Evolutionary conservation across 1,284 basidiomycete species (phyloP), one percentile per base, ranked within the genome.

Genomic region (Volvariella volvacea): DNA sequence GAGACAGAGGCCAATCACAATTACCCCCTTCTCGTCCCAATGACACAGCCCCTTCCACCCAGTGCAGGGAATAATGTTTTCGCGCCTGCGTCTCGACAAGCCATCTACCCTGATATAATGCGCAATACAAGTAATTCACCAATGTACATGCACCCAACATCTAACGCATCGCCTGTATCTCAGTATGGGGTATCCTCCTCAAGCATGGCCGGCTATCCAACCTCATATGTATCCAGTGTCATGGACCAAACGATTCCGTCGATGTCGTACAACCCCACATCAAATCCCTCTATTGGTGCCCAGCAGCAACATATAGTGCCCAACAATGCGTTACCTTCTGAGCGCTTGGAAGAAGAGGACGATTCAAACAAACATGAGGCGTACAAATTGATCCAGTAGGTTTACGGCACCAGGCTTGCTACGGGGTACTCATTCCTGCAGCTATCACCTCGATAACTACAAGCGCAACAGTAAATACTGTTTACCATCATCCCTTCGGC

Each of bases 391-490:
- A 85, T 91, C 48, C 76, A 78, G 83, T 88, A 55, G 21, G 76
- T 61, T 36, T 15, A 43, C 16, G 17, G 41, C 9, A 9, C 3
- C 31, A 21, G 33, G 38, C 38, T 17, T 22, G 10, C 22, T 14
- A 31, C 25, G 7, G 30, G 40, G 31, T 32, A 50, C 33, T 10
- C 28, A 17, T 36, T 39, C 36, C 4, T 22, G 12, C 43, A 83
- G 88, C 48, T 92, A 93, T 60, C 90, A 94, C 58, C 69, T 94
- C 41, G 86, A 92, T 55, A 93, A 94, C 56, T 89, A 82, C 60
- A 83, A 81, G 60, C 70, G 83, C 47, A 87, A 87, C 50, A 78
- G 82, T 47, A 76, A 79, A 16, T 95, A 95, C 61, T 88, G 84
- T 58, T 70, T 95, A n/a, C 92, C 92, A 1, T 79, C 86, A 2